Evolutionary conservation across 1,284 basidiomycete genomes (phyloP).

Genomic region (Cronartium quercuum): DNA sequence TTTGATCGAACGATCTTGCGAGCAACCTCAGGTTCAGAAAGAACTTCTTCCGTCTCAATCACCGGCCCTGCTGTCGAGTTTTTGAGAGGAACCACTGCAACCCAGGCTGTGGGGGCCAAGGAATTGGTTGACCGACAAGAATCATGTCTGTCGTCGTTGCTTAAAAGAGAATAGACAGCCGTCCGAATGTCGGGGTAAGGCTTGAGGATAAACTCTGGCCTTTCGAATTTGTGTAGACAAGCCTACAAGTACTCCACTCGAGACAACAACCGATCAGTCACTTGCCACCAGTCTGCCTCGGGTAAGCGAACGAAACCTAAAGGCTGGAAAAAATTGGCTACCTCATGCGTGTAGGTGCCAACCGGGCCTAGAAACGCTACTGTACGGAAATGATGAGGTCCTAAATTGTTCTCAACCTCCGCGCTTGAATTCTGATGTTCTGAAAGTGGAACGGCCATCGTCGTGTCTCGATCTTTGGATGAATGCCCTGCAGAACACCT

Average conservation of each 20-base stretch:
- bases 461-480: too few relatives aligned
- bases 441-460: too few relatives aligned
- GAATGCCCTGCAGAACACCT: too few relatives aligned
- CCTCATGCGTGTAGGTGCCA: conserved; percentile 35
- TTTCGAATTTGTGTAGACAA: neutral
- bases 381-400: too few relatives aligned
- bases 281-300: neutral
- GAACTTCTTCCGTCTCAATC: conserved; percentile 12
- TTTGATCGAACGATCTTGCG: neutral
- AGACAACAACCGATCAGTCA: neutral
- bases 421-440: too few relatives aligned
- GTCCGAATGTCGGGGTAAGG: conserved; percentile 13
- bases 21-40: conserved; percentile 7
- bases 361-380: conserved; percentile 24
- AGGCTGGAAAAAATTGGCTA: neutral
- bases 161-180: conserved; percentile 3
- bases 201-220: neutral
- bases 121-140: neutral
- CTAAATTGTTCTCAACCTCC: too few relatives aligned
- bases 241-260: neutral
- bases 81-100: conserved; percentile 9
- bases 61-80: conserved; percentile 28
- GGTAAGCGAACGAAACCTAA: neutral
- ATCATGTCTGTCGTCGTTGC: neutral
- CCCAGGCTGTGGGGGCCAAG: neutral